Evolutionary conservation across 768 basidiomycete genomes (phyloP), one percentile per base, ranked within the genome.

Genomic region (Russula lepida): DNA sequence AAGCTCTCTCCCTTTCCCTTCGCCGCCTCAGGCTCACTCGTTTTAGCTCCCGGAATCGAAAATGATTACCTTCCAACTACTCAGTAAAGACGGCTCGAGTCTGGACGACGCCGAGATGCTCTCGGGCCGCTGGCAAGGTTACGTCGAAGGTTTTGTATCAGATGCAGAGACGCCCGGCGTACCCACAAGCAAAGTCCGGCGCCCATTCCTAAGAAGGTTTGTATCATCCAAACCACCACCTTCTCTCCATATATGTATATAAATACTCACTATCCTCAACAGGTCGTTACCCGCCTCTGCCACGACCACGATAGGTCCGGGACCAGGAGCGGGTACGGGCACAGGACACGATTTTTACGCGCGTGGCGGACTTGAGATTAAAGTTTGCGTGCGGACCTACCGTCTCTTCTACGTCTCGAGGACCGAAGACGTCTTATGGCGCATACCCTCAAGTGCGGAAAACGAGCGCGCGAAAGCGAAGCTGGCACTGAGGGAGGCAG

Each of bases 331-430:
- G 2, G 17, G 15, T 12, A 6, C 35, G 6, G 54, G 19, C 2
- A 1, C 23, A 27, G 30, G 48, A 28, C 41, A 44, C 44, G 61
- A 21, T 60, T 71, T 53, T 35, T 66, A 33, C 56, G 67, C 69
- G 28, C 68, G 69, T 12, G 85, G 86, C 33, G 80, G 80, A 3
- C 78, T 95, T 19, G 89, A 92, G 71, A 89, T 91, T 70, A 87
- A 87, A 64, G 82, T 97, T 59, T 95, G 94, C 72, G 79, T 92
- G 37, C 79, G 85, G 60, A 89, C 86, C 9, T 92, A 92, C 71
- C 79, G 86, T 35, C 72, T 92, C 15, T 93, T 94, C 76, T 92
- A 84, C 70, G 88, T 88, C 6, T 76, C 88, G 2, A 69, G 76
- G 27, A 84, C 84, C 48, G 88, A 86, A 66, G 88, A 88, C 63